Evolutionary conservation across 1,284 basidiomycete genomes (phyloP), one percentile per base, ranked within the genome.

Genomic region (Athelia sp.): DNA sequence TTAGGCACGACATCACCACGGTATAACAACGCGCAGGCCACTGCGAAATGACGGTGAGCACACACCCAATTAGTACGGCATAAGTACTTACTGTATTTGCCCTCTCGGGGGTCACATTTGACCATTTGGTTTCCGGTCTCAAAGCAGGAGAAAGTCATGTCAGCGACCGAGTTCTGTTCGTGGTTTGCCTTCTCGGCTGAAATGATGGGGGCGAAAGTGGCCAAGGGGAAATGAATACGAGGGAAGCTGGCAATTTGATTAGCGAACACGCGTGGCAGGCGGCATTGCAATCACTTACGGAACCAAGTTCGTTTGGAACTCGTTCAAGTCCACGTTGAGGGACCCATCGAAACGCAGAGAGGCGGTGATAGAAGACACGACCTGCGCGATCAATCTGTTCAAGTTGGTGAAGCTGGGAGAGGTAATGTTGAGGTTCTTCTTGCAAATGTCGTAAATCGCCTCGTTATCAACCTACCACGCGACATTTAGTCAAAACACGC

Each of bases 381-480:
- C 91, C 66, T 91, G 87, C 49, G 91, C 92, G 57, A 94, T 93
- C 56, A 94, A 76, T 57, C 90, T 76, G 78, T 93, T 94, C 56
- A 94, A 71, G 78, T 94, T 93, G 61, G 84, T 87, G 76, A 91
- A 91, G 52, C 87, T 79, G 6, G 91, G 90, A 32, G 86, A 84
- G 51, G 76, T 68, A 63, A 93, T 90, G 63, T 82, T 82, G 52
- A 94, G 76, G 70, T 90, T 90, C 72, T 85, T 84, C 74, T 90
- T 89, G 84, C 90, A 96, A 61, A 96, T 97, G 70, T 97, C 93
- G 78, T 97, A 96, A 69, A 96, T 96, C 48, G 89, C 89, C 71
- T 91, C 87, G 68, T 95, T 95, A 70, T 95, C 92, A 55, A 95
- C 84, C 84, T 86, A 50, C 15, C n/a, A 18, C 17, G 19, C 18